Base-by-base conservation (phyloP, 805 yeast species). In the Jamesozyma hellenica region DNA sequence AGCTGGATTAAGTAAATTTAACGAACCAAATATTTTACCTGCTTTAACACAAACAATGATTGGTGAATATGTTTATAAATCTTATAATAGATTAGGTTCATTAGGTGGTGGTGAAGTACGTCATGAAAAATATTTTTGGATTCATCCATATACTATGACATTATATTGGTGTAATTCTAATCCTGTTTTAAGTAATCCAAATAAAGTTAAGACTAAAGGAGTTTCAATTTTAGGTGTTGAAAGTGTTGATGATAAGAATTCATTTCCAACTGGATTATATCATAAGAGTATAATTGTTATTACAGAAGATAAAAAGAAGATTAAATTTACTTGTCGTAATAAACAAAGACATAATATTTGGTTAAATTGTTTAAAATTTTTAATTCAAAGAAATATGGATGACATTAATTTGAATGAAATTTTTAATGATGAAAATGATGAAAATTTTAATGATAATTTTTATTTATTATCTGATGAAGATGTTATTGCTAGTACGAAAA, bases 91-190 rank as follows among this genome's bases (percentile, higher is more conserved):
- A 44, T 62, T 82, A 39, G 88, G 88, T 1, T 81, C 87, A 13
- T 67, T 84, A 36, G 79, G 85, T 29, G 78, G 84, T 31, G 61
- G 70, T 7, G 92, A 86, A 37, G 73, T 74, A 32, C 74, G 96
- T 43, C 98, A 90, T 55, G 92, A 82, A 55, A 72, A 96, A 48
- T 90, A 76, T 64, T 90, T 90, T 71, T 92, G 97, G 97, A 75
- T 92, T 34, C 95, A 90, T 61, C 97, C 98, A 3, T 88, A 88
- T 60, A 81, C 92, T 8, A 64, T 86, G 66, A 85, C 95, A 0
- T 67, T 90, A 35, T 87, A 85, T 60, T 90, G 98, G 98, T 79
- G 90, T 3, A 70, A 74, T 4, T 70, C 77, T 11, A 84, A 83
- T 53, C 96, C 96, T 1, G 81, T 80, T 0, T 56, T 82, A 35